phyloP scores from a whole-genome alignment of 1,284 basidiomycete genomes.

The Mycosarcoma maydis region DNA sequence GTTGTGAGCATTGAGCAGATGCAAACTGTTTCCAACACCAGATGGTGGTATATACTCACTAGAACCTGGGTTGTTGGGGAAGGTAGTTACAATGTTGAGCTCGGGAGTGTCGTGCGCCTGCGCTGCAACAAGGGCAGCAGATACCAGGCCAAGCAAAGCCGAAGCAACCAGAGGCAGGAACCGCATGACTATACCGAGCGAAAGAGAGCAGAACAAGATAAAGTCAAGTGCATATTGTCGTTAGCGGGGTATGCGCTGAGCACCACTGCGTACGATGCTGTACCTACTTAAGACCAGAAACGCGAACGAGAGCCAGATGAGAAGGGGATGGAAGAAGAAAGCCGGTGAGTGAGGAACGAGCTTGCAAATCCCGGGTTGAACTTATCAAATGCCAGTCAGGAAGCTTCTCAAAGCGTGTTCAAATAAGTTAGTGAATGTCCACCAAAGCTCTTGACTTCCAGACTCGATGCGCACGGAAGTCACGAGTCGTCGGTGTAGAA shows the following conservation, averaged over 20 bases:
- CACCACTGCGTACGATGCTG: neutral
- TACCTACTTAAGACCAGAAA: neutral
- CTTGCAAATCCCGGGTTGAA: too few species aligned
- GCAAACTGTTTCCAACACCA: neutral
- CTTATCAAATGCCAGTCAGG: too few species aligned
- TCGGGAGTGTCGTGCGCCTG: constrained; percentile 59
- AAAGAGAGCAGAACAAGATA: neutral
- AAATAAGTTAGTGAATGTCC: too few species aligned
- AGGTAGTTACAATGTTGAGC: constrained; percentile 60
- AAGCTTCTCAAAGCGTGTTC: too few species aligned
- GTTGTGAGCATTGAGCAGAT: too few species aligned
- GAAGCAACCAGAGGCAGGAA: constrained; percentile 34
- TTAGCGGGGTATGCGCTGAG: neutral
- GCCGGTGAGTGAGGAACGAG: neutral
- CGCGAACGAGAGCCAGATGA: too few species aligned
- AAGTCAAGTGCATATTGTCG: neutral
- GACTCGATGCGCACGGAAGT: too few species aligned
- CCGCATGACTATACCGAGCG: constrained; percentile 28
- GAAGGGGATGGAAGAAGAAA: too few species aligned
- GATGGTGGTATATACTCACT: constrained; percentile 26
- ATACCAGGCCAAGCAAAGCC: constrained; percentile 34
- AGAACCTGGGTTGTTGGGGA: constrained; percentile 62
- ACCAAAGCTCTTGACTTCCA: too few species aligned
- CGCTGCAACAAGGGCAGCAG: constrained; percentile 38
- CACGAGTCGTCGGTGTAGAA: too few species aligned